Percentiles rank a stretch among this genome's conserved stretches.
Conservation (phyloP, 768 basidiomycete genomes). For the Trametes cubensis region DNA sequence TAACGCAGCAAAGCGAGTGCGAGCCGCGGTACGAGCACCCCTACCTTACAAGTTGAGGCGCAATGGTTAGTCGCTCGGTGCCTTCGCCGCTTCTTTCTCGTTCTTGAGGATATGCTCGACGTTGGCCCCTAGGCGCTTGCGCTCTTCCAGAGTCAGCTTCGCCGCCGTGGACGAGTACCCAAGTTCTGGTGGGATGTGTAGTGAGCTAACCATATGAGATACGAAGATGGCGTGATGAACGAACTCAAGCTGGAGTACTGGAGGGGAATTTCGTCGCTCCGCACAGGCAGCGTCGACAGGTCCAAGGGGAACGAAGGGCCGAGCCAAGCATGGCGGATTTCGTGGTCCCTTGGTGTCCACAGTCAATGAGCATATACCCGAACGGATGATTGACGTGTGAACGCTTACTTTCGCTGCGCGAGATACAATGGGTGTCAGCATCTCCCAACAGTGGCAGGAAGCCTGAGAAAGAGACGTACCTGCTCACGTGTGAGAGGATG, state of each 20-base stretch:
- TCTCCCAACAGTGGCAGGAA: not conserved
- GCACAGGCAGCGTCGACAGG: slow-evolving; percentile 55
- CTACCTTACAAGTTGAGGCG: not conserved
- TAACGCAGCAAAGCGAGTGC: no score
- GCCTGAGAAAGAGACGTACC: slow-evolving; percentile 42
- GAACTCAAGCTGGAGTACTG: slow-evolving; percentile 60
- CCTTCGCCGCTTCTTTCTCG: slow-evolving; percentile 72
- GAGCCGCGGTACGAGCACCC: not conserved
- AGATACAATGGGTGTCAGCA: not conserved
- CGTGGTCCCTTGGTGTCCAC: slow-evolving; percentile 58
- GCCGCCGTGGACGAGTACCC: slow-evolving; percentile 65
- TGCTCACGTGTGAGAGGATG: slow-evolving; percentile 75
- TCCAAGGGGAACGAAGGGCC: slow-evolving; percentile 72
- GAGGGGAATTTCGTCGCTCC: slow-evolving; percentile 55
- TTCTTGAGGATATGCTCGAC: slow-evolving; percentile 58
- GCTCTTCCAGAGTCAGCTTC: slow-evolving; percentile 58
- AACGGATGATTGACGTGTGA: not conserved
- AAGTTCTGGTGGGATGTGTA: slow-evolving; percentile 47
- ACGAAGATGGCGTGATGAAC: not conserved
- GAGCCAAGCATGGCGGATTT: slow-evolving; percentile 71
- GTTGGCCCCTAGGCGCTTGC: slow-evolving; percentile 59
- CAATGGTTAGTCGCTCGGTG: slow-evolving; percentile 46
- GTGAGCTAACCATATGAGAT: not conserved
- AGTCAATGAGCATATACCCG: not conserved
- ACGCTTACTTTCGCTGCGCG: slow-evolving; percentile 54